Conservation (phyloP, 164 flowering plant genomes). For the Vitis cinerea region DNA sequence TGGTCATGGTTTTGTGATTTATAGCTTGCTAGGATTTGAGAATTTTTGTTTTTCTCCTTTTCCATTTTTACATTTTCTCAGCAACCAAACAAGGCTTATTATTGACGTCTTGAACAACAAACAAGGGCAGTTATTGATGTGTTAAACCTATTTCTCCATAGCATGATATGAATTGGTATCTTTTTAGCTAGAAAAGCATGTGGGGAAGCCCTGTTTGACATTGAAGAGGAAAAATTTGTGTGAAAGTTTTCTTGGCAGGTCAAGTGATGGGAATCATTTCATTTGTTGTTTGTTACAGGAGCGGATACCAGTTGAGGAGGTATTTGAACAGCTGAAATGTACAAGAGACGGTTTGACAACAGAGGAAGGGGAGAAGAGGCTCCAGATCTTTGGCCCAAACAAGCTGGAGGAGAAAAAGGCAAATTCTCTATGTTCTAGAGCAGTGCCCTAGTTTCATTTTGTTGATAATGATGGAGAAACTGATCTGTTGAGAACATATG, state of each 20-base stretch:
- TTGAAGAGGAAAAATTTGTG: not conserved
- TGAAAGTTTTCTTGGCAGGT: not conserved
- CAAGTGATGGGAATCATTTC: not conserved
- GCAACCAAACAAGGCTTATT: no score
- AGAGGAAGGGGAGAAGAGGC: conserved; percentile 42
- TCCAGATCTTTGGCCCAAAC: conserved; percentile 48
- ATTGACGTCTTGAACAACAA: no score
- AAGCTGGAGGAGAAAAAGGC: conserved; percentile 50
- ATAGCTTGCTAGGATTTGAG: no score
- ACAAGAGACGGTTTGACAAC: conserved; percentile 34
- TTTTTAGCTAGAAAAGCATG: not conserved
- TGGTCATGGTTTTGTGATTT: no score
- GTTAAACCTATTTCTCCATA: no score
- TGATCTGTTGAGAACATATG: not conserved
- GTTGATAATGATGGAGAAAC: no score
- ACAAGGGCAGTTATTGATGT: no score
- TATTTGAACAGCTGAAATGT: conserved; percentile 40
- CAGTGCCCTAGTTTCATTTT: not conserved
- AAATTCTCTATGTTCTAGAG: not conserved
- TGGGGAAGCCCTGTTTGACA: not conserved
- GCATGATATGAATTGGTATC: not conserved
- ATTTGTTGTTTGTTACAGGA: conserved; percentile 23
- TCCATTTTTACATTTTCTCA: no score
- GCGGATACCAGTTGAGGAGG: conserved; percentile 41
- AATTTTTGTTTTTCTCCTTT: no score